Conservation (phyloP, 805 yeast species). For the Lipomyces japonicus region DNA sequence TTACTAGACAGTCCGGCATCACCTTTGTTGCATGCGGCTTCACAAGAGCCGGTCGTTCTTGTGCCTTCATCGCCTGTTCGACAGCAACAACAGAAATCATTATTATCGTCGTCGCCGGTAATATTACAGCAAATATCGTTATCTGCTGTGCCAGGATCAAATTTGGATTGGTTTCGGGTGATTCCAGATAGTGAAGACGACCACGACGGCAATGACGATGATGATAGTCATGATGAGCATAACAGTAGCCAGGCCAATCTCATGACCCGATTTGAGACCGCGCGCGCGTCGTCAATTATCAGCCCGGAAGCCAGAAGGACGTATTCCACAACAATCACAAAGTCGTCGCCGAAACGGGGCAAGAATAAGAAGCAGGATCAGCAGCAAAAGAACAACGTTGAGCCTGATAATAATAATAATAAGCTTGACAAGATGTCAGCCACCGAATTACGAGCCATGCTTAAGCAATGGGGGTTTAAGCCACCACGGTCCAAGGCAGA, state of each 20-base stretch:
- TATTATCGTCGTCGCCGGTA: not conserved
- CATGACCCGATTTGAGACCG: not conserved
- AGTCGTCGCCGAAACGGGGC: not conserved
- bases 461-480: constrained; percentile 21
- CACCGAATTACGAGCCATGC: constrained; percentile 11
- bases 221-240: not conserved
- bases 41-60: not conserved
- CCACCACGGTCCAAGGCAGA: constrained; percentile 20
- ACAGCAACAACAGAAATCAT: not conserved
- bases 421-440: constrained; percentile 5
- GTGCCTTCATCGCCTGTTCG: not conserved
- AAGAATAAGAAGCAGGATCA: not conserved
- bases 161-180: not conserved
- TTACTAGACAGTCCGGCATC: not conserved
- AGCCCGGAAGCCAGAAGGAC: not conserved
- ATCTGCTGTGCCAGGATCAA: not conserved
- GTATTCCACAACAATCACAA: not conserved
- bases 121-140: not conserved
- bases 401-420: not conserved
- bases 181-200: constrained; percentile 16
- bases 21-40: not conserved
- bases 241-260: not conserved
- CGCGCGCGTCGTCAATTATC: not conserved
- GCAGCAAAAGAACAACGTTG: not conserved
- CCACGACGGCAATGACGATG: not conserved